Evolutionary conservation across 257 asterid genomes (phyloP).

Genomic region (Rauvolfia tetraphylla): DNA sequence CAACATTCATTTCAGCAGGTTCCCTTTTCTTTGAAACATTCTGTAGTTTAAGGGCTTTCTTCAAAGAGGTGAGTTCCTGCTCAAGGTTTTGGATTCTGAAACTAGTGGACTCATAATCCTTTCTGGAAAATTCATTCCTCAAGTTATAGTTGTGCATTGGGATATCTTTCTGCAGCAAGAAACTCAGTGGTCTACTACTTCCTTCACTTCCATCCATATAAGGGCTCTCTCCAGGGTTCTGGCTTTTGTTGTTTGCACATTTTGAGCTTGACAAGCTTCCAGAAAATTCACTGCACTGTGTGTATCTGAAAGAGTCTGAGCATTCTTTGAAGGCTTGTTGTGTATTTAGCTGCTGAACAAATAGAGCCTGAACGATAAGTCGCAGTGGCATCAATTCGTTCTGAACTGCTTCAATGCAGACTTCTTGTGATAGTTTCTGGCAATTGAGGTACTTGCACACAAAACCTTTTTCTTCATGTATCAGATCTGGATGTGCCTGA

Average conservation of each 20-base stretch:
- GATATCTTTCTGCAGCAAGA: constrained; percentile 40
- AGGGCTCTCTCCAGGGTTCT: constrained; percentile 40
- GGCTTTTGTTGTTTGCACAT: constrained; percentile 49
- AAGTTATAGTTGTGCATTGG: constrained; percentile 20
- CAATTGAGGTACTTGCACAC: constrained; percentile 67
- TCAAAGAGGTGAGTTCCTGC: constrained; percentile 51
- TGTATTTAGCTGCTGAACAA: constrained; percentile 67
- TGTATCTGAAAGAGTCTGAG: constrained; percentile 53
- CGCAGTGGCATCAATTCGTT: constrained; percentile 69
- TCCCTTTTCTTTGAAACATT: constrained; percentile 33
- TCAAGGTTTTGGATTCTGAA: constrained; percentile 70
- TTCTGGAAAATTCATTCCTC: constrained; percentile 35
- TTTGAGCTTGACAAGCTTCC: constrained; percentile 50
- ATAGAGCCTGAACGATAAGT: constrained; percentile 70
- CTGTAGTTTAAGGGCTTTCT: constrained; percentile 42
- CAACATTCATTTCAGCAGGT: constrained; percentile 21
- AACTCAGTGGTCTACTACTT: constrained; percentile 32
- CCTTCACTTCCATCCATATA: constrained; percentile 32
- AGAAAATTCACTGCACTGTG: constrained; percentile 39
- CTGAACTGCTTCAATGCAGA: constrained; percentile 65
- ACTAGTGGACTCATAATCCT: constrained; percentile 60
- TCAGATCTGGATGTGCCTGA: constrained; percentile 50
- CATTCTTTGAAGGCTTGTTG: constrained; percentile 65
- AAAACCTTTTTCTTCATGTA: constrained; percentile 55
- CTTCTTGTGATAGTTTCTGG: constrained; percentile 61